Evolutionary conservation across 2,329 filamentous ascomycete species (phyloP).

Genomic region (Cytospora piceae): DNA sequence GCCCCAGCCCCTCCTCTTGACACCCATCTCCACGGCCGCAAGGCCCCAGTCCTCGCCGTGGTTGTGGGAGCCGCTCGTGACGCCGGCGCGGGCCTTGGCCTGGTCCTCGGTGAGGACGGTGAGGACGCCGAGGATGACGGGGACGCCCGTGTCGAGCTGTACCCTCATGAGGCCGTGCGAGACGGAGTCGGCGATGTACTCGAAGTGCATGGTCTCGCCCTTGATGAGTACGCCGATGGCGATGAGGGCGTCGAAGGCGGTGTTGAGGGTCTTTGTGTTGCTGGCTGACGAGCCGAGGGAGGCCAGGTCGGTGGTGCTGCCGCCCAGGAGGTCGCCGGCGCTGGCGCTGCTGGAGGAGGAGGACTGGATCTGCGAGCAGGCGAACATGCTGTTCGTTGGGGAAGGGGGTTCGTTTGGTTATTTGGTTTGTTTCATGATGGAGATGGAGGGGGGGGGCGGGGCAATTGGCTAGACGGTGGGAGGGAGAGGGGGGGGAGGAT

Average conservation of each 20-base stretch:
- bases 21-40: constrained; percentile 90
- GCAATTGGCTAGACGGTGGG: too few relatives aligned
- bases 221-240: constrained; percentile 97
- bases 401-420: constrained; percentile 47
- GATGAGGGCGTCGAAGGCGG: constrained; percentile 89
- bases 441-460: background rate
- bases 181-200: constrained; percentile 93
- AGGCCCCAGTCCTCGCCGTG: constrained; percentile 96
- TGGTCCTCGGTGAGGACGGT: constrained; percentile 90
- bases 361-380: constrained; percentile 84
- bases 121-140: constrained; percentile 89
- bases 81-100: constrained; percentile 80
- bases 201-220: constrained; percentile 98
- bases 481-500: background rate
- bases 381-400: constrained; percentile 58
- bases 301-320: constrained; percentile 69
- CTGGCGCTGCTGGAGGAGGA: constrained; percentile 59
- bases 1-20: constrained; percentile 84
- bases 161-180: constrained; percentile 93
- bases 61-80: constrained; percentile 74
- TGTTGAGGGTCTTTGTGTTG: constrained; percentile 45
- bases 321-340: constrained; percentile 76
- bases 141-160: constrained; percentile 84
- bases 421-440: constrained; percentile 18
- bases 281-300: constrained; percentile 38